Conservation (phyloP, 1,284 basidiomycete genomes). For the Anthracocystis walkeri region DNA sequence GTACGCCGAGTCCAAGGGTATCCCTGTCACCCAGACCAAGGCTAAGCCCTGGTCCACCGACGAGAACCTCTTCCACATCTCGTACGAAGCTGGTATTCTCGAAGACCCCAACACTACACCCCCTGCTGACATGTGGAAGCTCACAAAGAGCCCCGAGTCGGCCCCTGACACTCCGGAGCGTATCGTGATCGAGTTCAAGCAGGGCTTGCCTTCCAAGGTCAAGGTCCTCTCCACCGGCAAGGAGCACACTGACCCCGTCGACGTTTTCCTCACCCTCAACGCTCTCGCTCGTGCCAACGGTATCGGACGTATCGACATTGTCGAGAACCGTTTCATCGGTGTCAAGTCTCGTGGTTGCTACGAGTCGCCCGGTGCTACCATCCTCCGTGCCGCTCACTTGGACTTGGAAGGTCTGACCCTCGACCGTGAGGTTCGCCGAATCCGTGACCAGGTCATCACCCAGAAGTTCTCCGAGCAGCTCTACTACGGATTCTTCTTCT, state of each 20-base stretch:
- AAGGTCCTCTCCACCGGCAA: conserved; percentile 59
- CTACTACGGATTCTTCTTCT: conserved; percentile 95
- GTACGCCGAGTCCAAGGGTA: conserved; percentile 88
- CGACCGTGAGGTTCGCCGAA: conserved; percentile 93
- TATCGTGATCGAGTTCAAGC: conserved; percentile 77
- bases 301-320: conserved; percentile 96
- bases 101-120: conserved; percentile 96
- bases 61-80: conserved; percentile 99
- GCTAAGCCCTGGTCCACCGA: conserved; percentile 97
- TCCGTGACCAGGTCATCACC: conserved; percentile 95
- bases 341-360: conserved; percentile 99
- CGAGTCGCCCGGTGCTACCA: conserved; percentile 95
- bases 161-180: conserved; percentile 85
- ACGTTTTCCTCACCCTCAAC: conserved; percentile 93
- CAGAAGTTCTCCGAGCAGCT: conserved; percentile 88
- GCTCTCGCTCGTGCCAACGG: conserved; percentile 92
- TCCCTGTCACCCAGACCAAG: conserved; percentile 93
- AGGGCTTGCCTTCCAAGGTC: conserved; percentile 76
- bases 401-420: conserved; percentile 97
- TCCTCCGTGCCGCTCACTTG: conserved; percentile 93
- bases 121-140: conserved; percentile 99
- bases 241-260: conserved; percentile 84
- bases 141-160: conserved; percentile 84
- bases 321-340: conserved; percentile 99
- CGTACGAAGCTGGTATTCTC: conserved; percentile 98